Percentiles rank a stretch among this genome's conserved stretches.
Evolutionary conservation across 2,329 filamentous ascomycete genomes (phyloP).

Genomic region (Aureobasidium vineae): DNA sequence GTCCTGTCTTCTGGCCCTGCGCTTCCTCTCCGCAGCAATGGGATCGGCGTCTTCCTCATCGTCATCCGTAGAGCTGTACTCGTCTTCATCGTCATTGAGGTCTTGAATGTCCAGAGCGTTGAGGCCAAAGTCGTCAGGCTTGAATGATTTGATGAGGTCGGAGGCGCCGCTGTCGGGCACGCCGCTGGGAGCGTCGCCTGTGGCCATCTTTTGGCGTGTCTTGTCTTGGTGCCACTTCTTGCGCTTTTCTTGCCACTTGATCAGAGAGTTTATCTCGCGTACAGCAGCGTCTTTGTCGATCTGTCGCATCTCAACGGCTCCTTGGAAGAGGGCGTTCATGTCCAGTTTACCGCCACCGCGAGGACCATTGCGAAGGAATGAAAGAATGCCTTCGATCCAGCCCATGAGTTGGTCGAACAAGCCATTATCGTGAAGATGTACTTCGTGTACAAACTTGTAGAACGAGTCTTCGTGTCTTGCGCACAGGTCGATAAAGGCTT

Average conservation of each 20-base stretch:
- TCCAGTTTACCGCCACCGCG: slow-evolving; percentile 76
- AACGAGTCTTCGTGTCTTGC: slow-evolving; percentile 94
- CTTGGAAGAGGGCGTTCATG: slow-evolving; percentile 89
- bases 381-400: slow-evolving; percentile 93
- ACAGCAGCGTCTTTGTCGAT: slow-evolving; percentile 72
- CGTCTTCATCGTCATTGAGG: slow-evolving; percentile 70
- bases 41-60: slow-evolving; percentile 72
- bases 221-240: slow-evolving; percentile 99
- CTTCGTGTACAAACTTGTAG: slow-evolving; percentile 98
- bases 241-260: slow-evolving; percentile 89
- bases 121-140: slow-evolving; percentile 82
- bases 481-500: slow-evolving; percentile 96
- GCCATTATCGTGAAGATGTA: slow-evolving; percentile 94
- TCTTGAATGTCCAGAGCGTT: slow-evolving; percentile 85
- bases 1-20: slow-evolving; percentile 74
- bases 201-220: slow-evolving; percentile 98
- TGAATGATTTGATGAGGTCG: slow-evolving; percentile 60
- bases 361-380: slow-evolving; percentile 86
- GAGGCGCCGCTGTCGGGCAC: slow-evolving; percentile 44
- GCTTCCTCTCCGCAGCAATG: slow-evolving; percentile 78
- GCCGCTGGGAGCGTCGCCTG: slow-evolving; percentile 51
- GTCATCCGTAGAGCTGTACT: slow-evolving; percentile 70
- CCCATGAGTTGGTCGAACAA: slow-evolving; percentile 95
- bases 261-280: slow-evolving; percentile 77
- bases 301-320: slow-evolving; percentile 64